Base-by-base conservation (phyloP, 345 rosid species). In the Abelmoschus esculentus region DNA sequence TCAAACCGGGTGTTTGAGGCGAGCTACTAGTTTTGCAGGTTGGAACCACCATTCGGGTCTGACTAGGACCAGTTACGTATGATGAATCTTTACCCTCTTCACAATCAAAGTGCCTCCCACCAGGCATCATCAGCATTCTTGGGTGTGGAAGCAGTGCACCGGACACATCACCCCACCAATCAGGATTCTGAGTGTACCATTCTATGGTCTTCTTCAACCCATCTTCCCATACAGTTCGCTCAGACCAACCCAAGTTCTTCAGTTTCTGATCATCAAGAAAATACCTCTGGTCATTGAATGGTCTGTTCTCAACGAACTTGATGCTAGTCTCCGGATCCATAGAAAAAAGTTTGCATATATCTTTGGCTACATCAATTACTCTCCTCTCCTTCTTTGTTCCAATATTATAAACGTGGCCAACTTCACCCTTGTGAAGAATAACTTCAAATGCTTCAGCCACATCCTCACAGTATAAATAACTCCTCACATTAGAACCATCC, bases 151-250 rank as follows among this genome's bases (percentile, higher is more conserved):
- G 90, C 66, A 91, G 72, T 29, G 97, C 97, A 40, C 96, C 97
- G 36, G 90, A 77, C 22, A 91, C 97, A 77, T 91, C 97, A 28
- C 93, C 97, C 97, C 97, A 91, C 97, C 97, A 91, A 59, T 87
- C 89, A 61, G 96, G 96, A 81, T 91, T 87, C 55, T 81, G 78
- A 66, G 86, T 84, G 77, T 91, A 91, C 97, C 97, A 91, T 5
- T 87, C 86, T 60, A 87, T 81, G 11, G 96, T 89, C 81, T 84
- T 89, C 81, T 29, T 86, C 80, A 91, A 70, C 14, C 97, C 97
- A 72, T 89, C 96, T 77, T 87, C 89, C 97, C 97, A 91, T 32
- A 73, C 69, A 32, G 96, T 91, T 63, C 83, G 78, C 44, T 91
- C 97, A 6, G 88, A 76, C 97, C 97, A 91, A 2, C 97, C 97